Conservation (phyloP, 208 protist genomes). For the Ichthyophonus hoferi region DNA sequence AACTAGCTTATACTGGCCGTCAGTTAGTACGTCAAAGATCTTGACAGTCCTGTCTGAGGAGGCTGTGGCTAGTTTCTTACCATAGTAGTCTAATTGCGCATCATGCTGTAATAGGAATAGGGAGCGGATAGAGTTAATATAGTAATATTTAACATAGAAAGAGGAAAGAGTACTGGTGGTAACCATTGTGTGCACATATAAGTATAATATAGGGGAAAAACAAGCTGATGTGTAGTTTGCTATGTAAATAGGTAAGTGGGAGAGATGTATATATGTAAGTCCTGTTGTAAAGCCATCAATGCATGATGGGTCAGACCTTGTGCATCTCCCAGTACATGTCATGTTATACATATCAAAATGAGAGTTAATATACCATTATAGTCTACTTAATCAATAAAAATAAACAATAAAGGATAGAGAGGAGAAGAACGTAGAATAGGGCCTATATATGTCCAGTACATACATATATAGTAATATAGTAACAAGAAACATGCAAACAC, state of each 20-base stretch:
- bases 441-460: no score
- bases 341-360: no score
- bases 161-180: not conserved
- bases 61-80: conserved; percentile 89
- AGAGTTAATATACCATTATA: no score
- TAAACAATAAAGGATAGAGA: no score
- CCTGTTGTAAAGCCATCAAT: no score
- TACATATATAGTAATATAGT: no score
- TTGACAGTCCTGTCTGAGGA: conserved; percentile 91
- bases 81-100: conserved; percentile 95
- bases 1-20: conserved; percentile 35
- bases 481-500: no score
- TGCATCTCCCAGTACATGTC: no score
- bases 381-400: no score
- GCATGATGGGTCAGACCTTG: no score
- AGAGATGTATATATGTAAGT: no score
- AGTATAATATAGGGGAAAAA: not conserved
- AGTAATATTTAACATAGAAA: not conserved
- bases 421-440: no score
- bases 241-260: not conserved
- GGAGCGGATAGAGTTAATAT: not conserved
- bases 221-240: not conserved
- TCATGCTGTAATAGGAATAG: conserved; percentile 72
- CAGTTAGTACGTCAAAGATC: conserved; percentile 78
- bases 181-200: not conserved